Evolutionary conservation across 768 basidiomycete species (phyloP).

Genomic region (Artomyces pyxidatus): DNA sequence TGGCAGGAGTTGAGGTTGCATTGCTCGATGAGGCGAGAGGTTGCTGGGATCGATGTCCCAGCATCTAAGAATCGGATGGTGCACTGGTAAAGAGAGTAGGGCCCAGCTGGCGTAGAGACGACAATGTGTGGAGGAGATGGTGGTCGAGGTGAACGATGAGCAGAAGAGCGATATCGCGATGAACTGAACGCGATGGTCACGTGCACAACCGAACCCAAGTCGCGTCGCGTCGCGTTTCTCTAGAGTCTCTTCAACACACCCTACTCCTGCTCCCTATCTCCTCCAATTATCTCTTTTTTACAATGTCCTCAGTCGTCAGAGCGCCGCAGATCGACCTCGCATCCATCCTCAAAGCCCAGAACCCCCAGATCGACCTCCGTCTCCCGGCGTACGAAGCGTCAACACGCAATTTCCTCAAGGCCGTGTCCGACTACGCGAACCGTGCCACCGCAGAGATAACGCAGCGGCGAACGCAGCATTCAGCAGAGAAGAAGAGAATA

Average conservation of each 20-base stretch:
- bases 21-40: background rate
- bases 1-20: background rate
- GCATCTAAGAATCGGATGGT: background rate
- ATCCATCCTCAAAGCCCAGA: slow-evolving; percentile 40
- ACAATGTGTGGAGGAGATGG: too few relatives aligned
- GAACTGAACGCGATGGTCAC: background rate
- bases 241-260: background rate
- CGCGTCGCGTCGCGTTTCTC: background rate
- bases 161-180: background rate
- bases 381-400: slow-evolving; percentile 55
- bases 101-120: background rate
- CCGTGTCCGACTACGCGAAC: slow-evolving; percentile 65
- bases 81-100: background rate
- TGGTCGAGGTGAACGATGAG: too few relatives aligned
- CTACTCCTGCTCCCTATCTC: background rate
- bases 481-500: slow-evolving; percentile 51
- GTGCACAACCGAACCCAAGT: background rate
- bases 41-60: background rate
- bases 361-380: slow-evolving; percentile 57
- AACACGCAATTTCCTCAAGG: slow-evolving; percentile 64
- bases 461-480: slow-evolving; percentile 54
- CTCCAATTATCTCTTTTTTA: background rate
- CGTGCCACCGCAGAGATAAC: slow-evolving; percentile 63
- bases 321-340: slow-evolving; percentile 45
- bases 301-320: background rate